A percentile compares a stretch with the other conserved stretches of the same genome.
phyloP scores from a whole-genome alignment of 768 basidiomycete genomes.

The Cyathus striatus region DNA sequence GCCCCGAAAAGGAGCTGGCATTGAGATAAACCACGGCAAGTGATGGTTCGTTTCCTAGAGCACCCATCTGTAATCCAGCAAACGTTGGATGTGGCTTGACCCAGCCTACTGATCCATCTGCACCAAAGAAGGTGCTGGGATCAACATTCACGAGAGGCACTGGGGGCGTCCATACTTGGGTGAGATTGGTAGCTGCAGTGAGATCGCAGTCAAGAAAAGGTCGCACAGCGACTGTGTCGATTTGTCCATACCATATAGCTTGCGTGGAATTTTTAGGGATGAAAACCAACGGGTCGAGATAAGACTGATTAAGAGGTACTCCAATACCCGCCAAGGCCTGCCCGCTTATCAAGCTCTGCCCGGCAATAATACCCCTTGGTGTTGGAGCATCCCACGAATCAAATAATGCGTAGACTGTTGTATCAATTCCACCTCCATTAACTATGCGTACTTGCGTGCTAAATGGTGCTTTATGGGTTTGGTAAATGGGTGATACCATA shows the following conservation, averaged over 20 bases:
- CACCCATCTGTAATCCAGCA: neutral
- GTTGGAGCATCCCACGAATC: neutral
- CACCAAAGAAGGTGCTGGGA: neutral
- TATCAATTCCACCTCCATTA: neutral
- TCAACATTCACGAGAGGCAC: neutral
- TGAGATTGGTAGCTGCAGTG: neutral
- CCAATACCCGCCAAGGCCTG: neutral
- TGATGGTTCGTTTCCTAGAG: neutral
- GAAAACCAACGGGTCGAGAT: neutral
- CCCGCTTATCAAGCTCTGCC: neutral
- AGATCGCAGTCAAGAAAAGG: neutral
- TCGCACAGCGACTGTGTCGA: neutral
- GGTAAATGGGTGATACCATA: neutral
- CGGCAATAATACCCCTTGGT: neutral
- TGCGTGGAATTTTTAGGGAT: neutral
- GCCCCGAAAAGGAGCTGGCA: neutral
- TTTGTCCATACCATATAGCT: neutral
- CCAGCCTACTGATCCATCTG: neutral
- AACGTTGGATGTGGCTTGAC: neutral
- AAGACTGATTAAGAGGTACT: neutral
- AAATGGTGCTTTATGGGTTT: neutral
- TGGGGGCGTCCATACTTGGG: neutral
- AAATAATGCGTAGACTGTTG: neutral
- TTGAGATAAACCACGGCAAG: neutral
- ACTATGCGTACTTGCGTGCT: neutral